Percentiles rank a stretch among this genome's conserved stretches.
Conservation (phyloP, 345 rosid species). For the Firmiana major region DNA sequence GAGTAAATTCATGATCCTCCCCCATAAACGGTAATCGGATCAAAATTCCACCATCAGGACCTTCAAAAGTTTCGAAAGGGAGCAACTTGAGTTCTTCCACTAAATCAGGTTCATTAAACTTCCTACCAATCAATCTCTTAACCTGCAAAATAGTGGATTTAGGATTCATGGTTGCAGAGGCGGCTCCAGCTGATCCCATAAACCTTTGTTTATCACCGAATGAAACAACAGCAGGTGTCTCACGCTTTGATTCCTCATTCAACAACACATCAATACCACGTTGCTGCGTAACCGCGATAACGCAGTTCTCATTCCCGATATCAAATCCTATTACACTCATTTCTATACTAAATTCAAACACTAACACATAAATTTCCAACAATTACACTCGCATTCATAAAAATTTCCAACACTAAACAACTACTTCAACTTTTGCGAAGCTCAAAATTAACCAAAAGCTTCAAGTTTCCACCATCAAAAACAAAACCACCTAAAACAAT, state of each 20-base stretch:
- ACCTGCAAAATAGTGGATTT: constrained; percentile 68
- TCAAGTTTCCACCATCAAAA: background rate
- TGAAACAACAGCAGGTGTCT: constrained; percentile 64
- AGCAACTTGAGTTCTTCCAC: constrained; percentile 50
- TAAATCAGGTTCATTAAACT: constrained; percentile 43
- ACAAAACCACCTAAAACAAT: constrained; percentile 1
- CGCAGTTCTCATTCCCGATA: constrained; percentile 79
- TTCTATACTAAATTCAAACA: constrained; percentile 3
- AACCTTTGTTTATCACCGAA: constrained; percentile 87
- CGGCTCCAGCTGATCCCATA: constrained; percentile 76
- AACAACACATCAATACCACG: constrained; percentile 69
- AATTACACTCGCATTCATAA: background rate
- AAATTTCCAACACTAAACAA: background rate
- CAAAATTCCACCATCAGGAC: constrained; percentile 48
- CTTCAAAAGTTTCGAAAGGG: constrained; percentile 46
- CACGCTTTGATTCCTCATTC: constrained; percentile 73
- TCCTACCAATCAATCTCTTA: constrained; percentile 59
- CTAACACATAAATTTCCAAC: background rate
- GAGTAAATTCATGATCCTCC: constrained; percentile 42
- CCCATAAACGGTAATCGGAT: constrained; percentile 48
- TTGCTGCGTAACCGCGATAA: constrained; percentile 65
- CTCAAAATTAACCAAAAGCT: background rate
- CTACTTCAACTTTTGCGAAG: background rate
- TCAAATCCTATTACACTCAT: constrained; percentile 82
- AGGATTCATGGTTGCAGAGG: constrained; percentile 71